Percentiles rank a stretch among this genome's conserved stretches.
Evolutionary conservation across 805 yeast species (phyloP).

Genomic region (Saccharomyces paradoxus): DNA sequence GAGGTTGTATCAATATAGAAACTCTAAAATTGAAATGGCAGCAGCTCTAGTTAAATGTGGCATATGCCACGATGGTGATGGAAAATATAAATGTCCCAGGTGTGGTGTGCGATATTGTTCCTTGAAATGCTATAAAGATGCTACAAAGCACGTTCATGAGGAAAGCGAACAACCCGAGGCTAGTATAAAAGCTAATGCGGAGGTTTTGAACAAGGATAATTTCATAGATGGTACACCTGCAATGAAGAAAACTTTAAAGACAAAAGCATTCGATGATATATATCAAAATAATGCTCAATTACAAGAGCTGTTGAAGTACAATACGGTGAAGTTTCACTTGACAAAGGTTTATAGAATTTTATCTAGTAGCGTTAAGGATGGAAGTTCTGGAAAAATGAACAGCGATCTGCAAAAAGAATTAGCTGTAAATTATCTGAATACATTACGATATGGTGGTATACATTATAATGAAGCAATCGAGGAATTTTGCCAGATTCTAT

Average conservation of each 20-base stretch:
- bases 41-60: conserved; percentile 20
- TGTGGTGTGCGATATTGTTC: conserved; percentile 47
- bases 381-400: conserved; percentile 17
- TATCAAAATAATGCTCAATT: conserved; percentile 34
- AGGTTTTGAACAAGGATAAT: not conserved
- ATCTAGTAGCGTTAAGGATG: conserved; percentile 14
- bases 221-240: not conserved
- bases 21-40: not conserved
- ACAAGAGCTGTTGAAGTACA: conserved; percentile 38
- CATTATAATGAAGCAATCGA: conserved; percentile 57
- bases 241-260: not conserved
- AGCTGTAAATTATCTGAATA: conserved; percentile 49
- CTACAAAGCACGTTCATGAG: conserved; percentile 28
- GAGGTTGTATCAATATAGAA: not conserved
- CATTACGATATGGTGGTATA: conserved; percentile 48
- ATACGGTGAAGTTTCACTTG: conserved; percentile 47
- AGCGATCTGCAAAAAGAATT: conserved; percentile 38
- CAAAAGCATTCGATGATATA: conserved; percentile 25
- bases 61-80: conserved; percentile 27
- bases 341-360: conserved; percentile 42
- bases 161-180: conserved; percentile 22
- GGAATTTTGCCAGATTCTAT: conserved; percentile 42
- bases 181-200: not conserved
- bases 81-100: conserved; percentile 43
- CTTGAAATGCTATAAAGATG: conserved; percentile 43